Percentiles rank a stretch among this genome's conserved stretches.
Conservation (phyloP, 1,284 basidiomycete species). For the Cutaneotrichosporon cutaneum region DNA sequence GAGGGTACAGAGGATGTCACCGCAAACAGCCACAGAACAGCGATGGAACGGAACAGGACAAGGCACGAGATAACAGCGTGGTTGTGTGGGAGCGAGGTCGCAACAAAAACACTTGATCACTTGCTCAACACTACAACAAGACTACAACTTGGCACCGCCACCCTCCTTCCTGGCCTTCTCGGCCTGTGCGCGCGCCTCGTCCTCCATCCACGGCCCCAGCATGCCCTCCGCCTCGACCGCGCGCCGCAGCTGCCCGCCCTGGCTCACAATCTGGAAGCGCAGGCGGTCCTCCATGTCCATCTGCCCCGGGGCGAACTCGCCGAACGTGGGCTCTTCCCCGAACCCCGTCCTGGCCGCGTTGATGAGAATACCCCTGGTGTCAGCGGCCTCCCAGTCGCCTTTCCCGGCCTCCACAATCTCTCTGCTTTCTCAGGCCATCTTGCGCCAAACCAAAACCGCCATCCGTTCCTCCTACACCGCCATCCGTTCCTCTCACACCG, state of each 20-base stretch:
- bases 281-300: conserved; percentile 61
- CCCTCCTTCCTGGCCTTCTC: not conserved
- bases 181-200: conserved; percentile 12
- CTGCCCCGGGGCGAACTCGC: conserved; percentile 60
- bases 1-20: too few relatives aligned
- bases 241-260: conserved; percentile 57
- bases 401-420: too few relatives aligned
- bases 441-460: too few relatives aligned
- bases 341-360: conserved; percentile 67
- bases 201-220: conserved; percentile 31
- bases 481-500: too few relatives aligned
- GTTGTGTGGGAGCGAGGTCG: too few relatives aligned
- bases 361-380: conserved; percentile 66
- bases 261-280: conserved; percentile 58
- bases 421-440: too few relatives aligned
- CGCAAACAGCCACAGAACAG: too few relatives aligned
- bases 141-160: conserved; percentile 7
- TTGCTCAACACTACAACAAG: not conserved
- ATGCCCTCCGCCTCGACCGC: conserved; percentile 59
- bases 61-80: too few relatives aligned
- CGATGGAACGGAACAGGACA: too few relatives aligned
- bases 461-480: too few relatives aligned
- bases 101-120: not conserved
- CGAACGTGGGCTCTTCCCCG: conserved; percentile 62
- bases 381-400: too few relatives aligned